phyloP scores from a whole-genome alignment of 2,329 filamentous ascomycete genomes.

The Paraphoma sp. region DNA sequence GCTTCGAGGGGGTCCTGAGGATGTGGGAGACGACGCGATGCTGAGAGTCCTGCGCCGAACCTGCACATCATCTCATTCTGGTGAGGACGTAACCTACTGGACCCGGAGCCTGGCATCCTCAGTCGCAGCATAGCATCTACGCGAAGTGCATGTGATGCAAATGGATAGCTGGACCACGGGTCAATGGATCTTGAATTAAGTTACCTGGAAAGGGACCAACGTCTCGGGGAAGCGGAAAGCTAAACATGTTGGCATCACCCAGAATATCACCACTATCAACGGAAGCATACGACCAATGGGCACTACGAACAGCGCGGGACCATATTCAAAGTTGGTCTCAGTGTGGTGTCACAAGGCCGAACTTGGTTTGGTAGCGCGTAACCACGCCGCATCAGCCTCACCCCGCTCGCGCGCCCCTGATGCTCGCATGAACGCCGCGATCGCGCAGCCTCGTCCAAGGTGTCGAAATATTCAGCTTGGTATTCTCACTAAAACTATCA shows the following conservation, averaged over 20 bases:
- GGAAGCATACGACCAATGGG: neutral
- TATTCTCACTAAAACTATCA: neutral
- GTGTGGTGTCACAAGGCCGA: neutral
- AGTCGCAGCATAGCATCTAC: neutral
- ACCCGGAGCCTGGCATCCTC: neutral
- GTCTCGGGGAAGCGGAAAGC: too few species aligned
- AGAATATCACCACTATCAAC: neutral
- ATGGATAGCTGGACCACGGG: neutral
- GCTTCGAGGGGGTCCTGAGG: neutral
- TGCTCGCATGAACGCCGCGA: neutral
- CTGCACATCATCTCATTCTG: neutral
- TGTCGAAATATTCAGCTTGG: neutral
- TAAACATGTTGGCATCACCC: too few species aligned
- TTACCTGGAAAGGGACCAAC: neutral
- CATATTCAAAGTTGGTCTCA: neutral
- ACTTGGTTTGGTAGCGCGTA: neutral
- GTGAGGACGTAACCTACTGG: neutral
- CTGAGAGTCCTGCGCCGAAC: neutral
- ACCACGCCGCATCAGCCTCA: conserved; percentile 2
- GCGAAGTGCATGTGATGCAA: neutral
- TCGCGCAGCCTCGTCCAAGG: neutral
- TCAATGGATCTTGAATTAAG: neutral
- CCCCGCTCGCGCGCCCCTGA: neutral
- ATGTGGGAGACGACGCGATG: neutral
- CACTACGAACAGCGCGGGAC: neutral